A percentile compares a stretch with the other conserved stretches of the same genome.
These are phyloP conservation scores for Candida gorgasii DNA, from an alignment of 805 yeast species.

Conservation along the genomic window DNA sequence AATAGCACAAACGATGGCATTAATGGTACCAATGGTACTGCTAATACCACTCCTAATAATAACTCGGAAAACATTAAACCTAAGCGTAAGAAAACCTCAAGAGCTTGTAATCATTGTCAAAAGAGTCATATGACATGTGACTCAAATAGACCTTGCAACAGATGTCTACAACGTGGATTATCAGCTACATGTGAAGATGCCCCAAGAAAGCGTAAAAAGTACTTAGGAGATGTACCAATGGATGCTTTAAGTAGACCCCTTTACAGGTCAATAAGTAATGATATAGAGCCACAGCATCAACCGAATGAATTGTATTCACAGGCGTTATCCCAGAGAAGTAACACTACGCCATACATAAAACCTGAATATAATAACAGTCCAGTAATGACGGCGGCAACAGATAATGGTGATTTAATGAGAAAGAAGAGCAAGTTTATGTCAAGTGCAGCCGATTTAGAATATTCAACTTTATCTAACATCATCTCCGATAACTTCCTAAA, in stretches of 20 bases:
- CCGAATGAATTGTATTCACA: background rate
- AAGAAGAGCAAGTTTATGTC: slow-evolving; percentile 56
- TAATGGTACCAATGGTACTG: background rate
- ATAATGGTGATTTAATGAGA: slow-evolving; percentile 10
- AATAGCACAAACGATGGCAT: background rate
- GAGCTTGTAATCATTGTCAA: slow-evolving; percentile 92
- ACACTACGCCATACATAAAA: slow-evolving; percentile 6
- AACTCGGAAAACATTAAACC: slow-evolving; percentile 4
- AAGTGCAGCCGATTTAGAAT: slow-evolving; percentile 72
- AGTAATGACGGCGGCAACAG: background rate
- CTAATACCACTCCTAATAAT: background rate
- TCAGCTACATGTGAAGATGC: slow-evolving; percentile 81
- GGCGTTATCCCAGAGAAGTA: background rate
- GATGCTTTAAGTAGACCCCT: slow-evolving; percentile 12
- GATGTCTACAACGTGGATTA: slow-evolving; percentile 74
- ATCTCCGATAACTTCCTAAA: slow-evolving; percentile 46
- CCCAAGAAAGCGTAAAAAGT: slow-evolving; percentile 82
- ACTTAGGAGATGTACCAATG: slow-evolving; percentile 60
- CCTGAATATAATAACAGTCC: slow-evolving; percentile 2
- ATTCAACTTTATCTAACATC: slow-evolving; percentile 66
- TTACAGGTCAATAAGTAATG: slow-evolving; percentile 4
- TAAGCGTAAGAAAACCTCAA: slow-evolving; percentile 62
- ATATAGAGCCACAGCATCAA: background rate
- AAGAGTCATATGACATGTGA: slow-evolving; percentile 93
- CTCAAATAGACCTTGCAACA: slow-evolving; percentile 73